Conservation (phyloP, 2,329 filamentous ascomycete genomes). For the Ophiocordyceps camponoti-saundersi region DNA sequence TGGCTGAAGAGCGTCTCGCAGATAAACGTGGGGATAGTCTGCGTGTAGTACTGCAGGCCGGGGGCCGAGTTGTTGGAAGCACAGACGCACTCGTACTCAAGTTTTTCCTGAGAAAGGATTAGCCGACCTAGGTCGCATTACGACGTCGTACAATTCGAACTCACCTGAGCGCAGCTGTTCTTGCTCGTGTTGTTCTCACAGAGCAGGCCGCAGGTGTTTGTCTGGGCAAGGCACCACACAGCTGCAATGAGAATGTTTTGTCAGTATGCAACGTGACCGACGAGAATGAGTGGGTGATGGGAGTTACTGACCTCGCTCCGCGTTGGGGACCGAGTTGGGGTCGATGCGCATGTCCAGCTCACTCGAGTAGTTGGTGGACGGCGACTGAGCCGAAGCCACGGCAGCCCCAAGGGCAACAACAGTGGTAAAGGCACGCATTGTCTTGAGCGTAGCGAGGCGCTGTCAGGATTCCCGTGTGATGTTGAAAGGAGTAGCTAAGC, state of each 20-base stretch:
- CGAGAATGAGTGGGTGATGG: neutral
- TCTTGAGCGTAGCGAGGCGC: neutral
- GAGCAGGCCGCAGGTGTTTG: slow-evolving; percentile 30
- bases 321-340: slow-evolving; percentile 15
- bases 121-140: neutral
- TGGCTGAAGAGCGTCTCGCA: slow-evolving; percentile 29
- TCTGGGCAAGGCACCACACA: slow-evolving; percentile 33
- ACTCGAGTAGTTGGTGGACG: slow-evolving; percentile 21
- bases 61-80: slow-evolving; percentile 27
- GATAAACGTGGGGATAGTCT: slow-evolving; percentile 35
- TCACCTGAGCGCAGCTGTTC: slow-evolving; percentile 30
- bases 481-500: neutral
- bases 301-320: slow-evolving; percentile 20
- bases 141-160: slow-evolving; percentile 7
- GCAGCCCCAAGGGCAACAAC: slow-evolving; percentile 26
- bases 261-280: neutral
- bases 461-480: neutral
- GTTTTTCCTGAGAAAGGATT: slow-evolving; percentile 12
- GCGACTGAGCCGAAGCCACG: slow-evolving; percentile 20
- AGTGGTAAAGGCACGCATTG: slow-evolving; percentile 23
- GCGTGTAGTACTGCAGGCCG: slow-evolving; percentile 33
- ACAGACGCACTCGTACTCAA: slow-evolving; percentile 33
- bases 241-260: slow-evolving; percentile 17
- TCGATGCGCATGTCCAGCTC: slow-evolving; percentile 24
- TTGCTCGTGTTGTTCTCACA: slow-evolving; percentile 20